Conservation (phyloP, 1,139 yeast genomes). For the Candida tropicalis region DNA sequence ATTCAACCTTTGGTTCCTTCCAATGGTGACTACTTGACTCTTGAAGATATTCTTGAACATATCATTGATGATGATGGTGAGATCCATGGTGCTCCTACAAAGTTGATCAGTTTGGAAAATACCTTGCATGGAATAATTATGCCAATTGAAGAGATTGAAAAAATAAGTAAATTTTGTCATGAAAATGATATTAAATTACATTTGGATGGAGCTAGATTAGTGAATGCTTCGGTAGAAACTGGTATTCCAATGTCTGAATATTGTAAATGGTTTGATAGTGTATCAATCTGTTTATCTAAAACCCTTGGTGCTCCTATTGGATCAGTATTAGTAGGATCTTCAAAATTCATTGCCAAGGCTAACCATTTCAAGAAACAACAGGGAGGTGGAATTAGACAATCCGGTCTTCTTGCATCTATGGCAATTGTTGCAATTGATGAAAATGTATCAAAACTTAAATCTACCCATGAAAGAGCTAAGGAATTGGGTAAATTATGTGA, state of each 20-base stretch:
- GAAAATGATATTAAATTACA: constrained; percentile 39
- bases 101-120: constrained; percentile 47
- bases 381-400: constrained; percentile 53
- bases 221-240: constrained; percentile 48
- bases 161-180: constrained; percentile 40
- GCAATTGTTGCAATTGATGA: constrained; percentile 45
- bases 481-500: constrained; percentile 51
- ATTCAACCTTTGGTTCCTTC: constrained; percentile 42
- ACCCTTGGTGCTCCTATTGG: constrained; percentile 52
- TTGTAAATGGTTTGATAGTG: constrained; percentile 45
- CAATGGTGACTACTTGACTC: constrained; percentile 41
- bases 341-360: constrained; percentile 39
- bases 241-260: constrained; percentile 43
- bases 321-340: constrained; percentile 40
- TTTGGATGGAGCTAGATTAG: constrained; percentile 50
- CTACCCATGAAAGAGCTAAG: constrained; percentile 57
- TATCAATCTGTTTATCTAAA: constrained; percentile 49
- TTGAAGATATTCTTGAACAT: constrained; percentile 40
- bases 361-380: constrained; percentile 50
- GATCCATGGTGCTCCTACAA: constrained; percentile 51
- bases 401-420: constrained; percentile 46
- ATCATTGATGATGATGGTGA: constrained; percentile 52
- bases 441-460: constrained; percentile 38
- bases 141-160: constrained; percentile 45
- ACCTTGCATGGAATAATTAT: constrained; percentile 48